Evolutionary conservation across 2,329 filamentous ascomycete genomes (phyloP), one percentile per base, ranked within the genome.

Genomic region (Bipolaris zeicola): DNA sequence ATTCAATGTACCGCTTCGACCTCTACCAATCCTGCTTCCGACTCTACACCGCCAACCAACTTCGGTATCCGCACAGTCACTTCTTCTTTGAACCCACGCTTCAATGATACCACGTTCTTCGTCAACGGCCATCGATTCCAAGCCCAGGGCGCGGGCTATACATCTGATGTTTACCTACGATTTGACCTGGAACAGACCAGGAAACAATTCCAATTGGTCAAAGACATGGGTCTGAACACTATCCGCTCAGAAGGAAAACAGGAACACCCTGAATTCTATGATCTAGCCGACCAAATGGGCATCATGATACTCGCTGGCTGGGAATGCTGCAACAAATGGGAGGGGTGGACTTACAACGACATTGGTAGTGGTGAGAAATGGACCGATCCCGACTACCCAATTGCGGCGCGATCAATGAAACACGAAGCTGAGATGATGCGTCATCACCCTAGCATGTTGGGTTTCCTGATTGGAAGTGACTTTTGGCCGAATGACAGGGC

Each of bases 261-360:
- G 66, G 86, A 88, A 63, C 86, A 88, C 6, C 83, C 84, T 0
- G 80, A 83, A 59, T 72, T 89, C 0, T 89, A 87, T 64, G 77
- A 83, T 0, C 74, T 87, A 1, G 83, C 85, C 1, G 85, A 88
- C 63, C 76, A 79, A 3, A 74, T 87, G 64, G 86, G 86, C 0
- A 64, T 88, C 34, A 87, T 89, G 84, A 71, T 88, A 0, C 75
- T 89, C 36, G 76, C 85, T 0, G 86, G 86, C 0, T 89, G 85
- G 85, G 85, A 88, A 58, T 89, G 86, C 69, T 89, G 86, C 67
- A 83, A 88, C 62, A 88, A 88, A 67, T 89, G 86, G 86, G 86
- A 89, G 65, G 83, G 81, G 0, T 89, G 85, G 85, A 69, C 66
- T 1, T 87, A 87, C 68, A 88, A 88, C 62, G 69, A 82, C 11